These are phyloP conservation scores for Trichoderma endophyticum DNA, from an alignment of 2,329 filamentous ascomycete genomes.

Conservation along the genomic window DNA sequence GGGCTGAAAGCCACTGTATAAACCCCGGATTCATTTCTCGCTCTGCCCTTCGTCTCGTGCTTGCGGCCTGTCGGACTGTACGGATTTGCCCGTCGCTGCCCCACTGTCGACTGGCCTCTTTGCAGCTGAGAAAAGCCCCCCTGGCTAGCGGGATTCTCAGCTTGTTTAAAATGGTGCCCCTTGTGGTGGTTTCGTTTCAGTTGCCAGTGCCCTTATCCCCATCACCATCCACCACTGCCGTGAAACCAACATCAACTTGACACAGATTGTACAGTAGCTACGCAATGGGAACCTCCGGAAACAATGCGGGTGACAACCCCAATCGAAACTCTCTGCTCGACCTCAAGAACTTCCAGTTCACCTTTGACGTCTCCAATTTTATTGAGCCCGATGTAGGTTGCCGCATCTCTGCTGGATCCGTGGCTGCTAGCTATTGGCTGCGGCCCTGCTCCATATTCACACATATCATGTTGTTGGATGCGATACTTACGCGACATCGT, in stretches of 20 bases:
- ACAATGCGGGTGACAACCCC: neutral
- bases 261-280: neutral
- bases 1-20: neutral
- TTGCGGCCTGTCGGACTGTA: neutral
- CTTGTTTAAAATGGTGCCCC: slow-evolving; percentile 6
- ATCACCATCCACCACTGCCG: neutral
- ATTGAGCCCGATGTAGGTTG: slow-evolving; percentile 36
- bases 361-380: slow-evolving; percentile 31
- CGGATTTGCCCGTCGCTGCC: neutral
- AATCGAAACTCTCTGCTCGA: neutral
- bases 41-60: neutral
- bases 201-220: neutral
- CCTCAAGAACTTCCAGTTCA: slow-evolving; percentile 31
- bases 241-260: neutral
- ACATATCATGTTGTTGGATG: neutral
- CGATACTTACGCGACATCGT: neutral
- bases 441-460: neutral
- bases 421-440: neutral
- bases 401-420: neutral
- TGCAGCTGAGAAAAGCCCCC: neutral
- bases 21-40: neutral
- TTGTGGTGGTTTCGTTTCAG: neutral
- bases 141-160: neutral
- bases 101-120: neutral
- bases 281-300: neutral